Conservation (phyloP, 2,329 filamentous ascomycete genomes). For the Exophiala sideris region DNA sequence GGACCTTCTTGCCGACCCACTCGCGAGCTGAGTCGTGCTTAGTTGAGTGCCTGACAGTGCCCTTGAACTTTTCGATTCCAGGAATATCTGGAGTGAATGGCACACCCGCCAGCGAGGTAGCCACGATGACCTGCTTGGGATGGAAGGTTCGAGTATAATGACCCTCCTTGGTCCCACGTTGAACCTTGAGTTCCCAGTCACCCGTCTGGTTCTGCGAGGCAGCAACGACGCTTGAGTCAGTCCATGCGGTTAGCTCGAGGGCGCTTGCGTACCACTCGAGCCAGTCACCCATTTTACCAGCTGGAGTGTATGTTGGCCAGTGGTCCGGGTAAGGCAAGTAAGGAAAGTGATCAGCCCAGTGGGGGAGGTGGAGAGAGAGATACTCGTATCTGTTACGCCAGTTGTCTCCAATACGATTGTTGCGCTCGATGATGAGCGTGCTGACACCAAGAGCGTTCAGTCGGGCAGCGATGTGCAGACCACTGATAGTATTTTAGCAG, state of each 20-base stretch:
- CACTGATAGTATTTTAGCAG: slow-evolving; percentile 32
- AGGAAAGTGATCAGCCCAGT: slow-evolving; percentile 52
- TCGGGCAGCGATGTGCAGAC: slow-evolving; percentile 55
- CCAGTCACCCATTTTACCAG: slow-evolving; percentile 66
- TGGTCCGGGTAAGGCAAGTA: slow-evolving; percentile 61
- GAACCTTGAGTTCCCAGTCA: slow-evolving; percentile 39
- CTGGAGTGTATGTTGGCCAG: slow-evolving; percentile 68
- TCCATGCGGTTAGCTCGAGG: slow-evolving; percentile 66
- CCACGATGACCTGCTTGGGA: neutral
- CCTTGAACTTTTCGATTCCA: neutral
- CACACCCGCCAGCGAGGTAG: neutral
- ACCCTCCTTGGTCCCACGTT: slow-evolving; percentile 1
- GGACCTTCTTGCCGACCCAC: slow-evolving; percentile 1
- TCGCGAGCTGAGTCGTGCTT: neutral
- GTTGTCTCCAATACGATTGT: slow-evolving; percentile 59
- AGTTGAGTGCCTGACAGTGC: neutral
- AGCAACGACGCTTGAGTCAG: slow-evolving; percentile 46
- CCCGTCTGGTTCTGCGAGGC: slow-evolving; percentile 38
- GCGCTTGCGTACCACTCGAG: slow-evolving; percentile 62
- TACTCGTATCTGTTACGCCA: slow-evolving; percentile 51
- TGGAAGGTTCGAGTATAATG: neutral
- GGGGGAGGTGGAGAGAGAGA: slow-evolving; percentile 66
- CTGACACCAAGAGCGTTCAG: slow-evolving; percentile 57
- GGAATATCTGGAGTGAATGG: neutral
- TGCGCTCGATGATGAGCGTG: slow-evolving; percentile 56